Evolutionary conservation across 345 rosid genomes (phyloP).

Genomic region (Lenwebbia sp.): DNA sequence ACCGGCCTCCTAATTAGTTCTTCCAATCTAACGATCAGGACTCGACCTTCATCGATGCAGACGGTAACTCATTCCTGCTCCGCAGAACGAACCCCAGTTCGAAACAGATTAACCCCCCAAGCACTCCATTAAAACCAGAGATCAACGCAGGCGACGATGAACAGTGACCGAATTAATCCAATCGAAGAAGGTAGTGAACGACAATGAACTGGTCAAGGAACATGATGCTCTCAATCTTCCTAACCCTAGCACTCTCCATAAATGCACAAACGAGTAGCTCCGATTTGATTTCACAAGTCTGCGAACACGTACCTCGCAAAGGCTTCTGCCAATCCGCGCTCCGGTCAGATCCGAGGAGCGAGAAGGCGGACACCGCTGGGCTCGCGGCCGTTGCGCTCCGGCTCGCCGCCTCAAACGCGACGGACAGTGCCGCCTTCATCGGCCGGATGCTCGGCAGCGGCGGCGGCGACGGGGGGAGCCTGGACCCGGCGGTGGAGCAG

Average conservation of each 20-base stretch:
- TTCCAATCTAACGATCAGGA: no score
- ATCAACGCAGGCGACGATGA: neutral
- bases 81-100: neutral
- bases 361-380: neutral
- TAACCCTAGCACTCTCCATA: neutral
- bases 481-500: slow-evolving; percentile 8
- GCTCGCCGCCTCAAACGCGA: slow-evolving; percentile 5
- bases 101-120: neutral
- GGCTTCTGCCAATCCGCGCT: neutral
- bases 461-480: no score
- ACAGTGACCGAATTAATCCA: neutral
- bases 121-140: neutral
- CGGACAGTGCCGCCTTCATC: neutral
- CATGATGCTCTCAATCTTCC: neutral
- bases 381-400: neutral
- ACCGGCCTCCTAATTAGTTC: neutral
- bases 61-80: neutral
- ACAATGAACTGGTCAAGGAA: neutral
- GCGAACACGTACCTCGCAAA: neutral
- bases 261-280: neutral
- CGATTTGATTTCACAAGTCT: neutral
- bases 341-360: neutral
- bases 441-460: neutral
- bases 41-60: no score
- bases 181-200: neutral